Conservation (phyloP, 306 rosid genomes). For the Rosa rugosa region DNA sequence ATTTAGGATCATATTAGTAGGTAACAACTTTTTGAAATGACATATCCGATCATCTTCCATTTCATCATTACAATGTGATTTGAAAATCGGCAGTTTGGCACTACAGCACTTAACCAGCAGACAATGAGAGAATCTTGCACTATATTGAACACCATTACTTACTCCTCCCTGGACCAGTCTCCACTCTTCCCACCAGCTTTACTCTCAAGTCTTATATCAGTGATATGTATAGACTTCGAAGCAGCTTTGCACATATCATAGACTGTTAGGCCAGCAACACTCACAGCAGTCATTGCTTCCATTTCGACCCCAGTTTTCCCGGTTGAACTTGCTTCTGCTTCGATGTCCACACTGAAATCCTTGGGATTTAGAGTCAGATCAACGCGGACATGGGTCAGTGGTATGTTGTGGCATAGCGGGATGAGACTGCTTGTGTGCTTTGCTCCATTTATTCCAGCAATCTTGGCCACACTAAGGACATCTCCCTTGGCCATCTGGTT, state of each 20-base stretch:
- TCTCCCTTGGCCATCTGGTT: constrained; percentile 79
- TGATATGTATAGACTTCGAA: constrained; percentile 64
- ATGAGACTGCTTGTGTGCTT: constrained; percentile 81
- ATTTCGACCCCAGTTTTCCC: constrained; percentile 79
- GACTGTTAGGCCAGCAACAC: constrained; percentile 73
- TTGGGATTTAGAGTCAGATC: constrained; percentile 56
- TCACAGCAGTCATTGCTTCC: constrained; percentile 92
- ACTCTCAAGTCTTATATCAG: constrained; percentile 58
- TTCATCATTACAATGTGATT: not conserved
- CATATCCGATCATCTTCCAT: not conserved
- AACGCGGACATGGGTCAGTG: constrained; percentile 58
- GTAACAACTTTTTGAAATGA: not conserved
- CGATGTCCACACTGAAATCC: constrained; percentile 66
- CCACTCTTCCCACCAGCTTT: constrained; percentile 96
- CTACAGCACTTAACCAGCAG: not conserved
- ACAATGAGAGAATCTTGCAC: not conserved
- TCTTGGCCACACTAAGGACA: constrained; percentile 78
- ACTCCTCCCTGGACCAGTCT: constrained; percentile 56
- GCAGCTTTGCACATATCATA: constrained; percentile 98
- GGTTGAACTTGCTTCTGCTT: constrained; percentile 73
- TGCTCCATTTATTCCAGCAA: constrained; percentile 91
- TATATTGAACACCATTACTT: constrained; percentile 10
- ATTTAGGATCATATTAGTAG: not conserved
- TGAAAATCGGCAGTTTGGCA: constrained; percentile 1
- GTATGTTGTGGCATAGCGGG: constrained; percentile 82